phyloP scores from a whole-genome alignment of 495 filamentous ascomycete species.

The Neurospora cerealis region DNA sequence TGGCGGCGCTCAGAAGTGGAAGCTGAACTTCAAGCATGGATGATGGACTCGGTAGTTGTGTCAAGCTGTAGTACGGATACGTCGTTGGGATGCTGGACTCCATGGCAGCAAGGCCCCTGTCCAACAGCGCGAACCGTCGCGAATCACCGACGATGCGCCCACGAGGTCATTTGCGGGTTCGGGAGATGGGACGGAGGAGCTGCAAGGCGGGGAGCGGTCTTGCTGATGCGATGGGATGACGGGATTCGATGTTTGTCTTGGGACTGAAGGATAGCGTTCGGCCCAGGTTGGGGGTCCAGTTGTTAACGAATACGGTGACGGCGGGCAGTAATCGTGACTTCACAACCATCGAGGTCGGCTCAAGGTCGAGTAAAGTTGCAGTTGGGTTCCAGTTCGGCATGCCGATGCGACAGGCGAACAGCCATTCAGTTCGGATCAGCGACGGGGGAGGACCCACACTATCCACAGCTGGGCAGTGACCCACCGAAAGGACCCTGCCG shows the following conservation, averaged over 20 bases:
- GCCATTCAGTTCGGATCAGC: not conserved
- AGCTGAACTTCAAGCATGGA: not conserved
- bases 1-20: not conserved
- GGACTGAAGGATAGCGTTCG: not conserved
- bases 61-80: conserved; percentile 4
- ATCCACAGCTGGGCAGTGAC: not conserved
- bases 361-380: not conserved
- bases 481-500: not conserved
- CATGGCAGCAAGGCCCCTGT: conserved; percentile 17
- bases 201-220: not conserved
- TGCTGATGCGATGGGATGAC: not conserved
- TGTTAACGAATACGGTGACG: not conserved
- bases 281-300: not conserved
- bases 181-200: not conserved
- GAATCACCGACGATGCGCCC: conserved; percentile 8
- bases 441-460: not conserved
- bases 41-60: not conserved
- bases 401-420: not conserved
- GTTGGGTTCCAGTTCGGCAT: not conserved
- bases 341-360: not conserved
- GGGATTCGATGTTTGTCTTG: not conserved
- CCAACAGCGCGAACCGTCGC: conserved; percentile 1
- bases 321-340: not conserved
- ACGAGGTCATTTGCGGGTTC: conserved; percentile 7
- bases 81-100: conserved; percentile 17